These are phyloP conservation scores for Mycena galericulata DNA, from an alignment of 768 basidiomycete species.

Conservation along the genomic window DNA sequence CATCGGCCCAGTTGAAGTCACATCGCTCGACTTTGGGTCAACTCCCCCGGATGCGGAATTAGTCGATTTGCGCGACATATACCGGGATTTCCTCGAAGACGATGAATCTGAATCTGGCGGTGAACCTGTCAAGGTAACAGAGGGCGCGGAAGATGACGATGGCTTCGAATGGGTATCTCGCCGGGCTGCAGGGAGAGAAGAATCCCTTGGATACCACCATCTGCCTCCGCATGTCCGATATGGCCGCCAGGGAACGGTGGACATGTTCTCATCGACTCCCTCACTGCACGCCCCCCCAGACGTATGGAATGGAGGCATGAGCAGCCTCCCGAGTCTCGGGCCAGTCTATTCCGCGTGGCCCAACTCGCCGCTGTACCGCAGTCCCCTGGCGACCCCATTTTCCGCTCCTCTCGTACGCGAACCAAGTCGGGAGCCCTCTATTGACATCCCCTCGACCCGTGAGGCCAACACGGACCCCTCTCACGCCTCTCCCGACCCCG, in stretches of 20 bases:
- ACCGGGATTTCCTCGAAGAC: constrained; percentile 93
- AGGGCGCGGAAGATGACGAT: constrained; percentile 74
- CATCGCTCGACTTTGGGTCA: constrained; percentile 89
- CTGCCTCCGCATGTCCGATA: constrained; percentile 82
- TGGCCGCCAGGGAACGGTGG: constrained; percentile 65
- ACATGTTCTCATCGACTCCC: constrained; percentile 70
- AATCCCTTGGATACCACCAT: constrained; percentile 73
- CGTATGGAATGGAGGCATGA: constrained; percentile 55
- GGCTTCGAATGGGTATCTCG: constrained; percentile 87
- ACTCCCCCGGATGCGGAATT: constrained; percentile 87
- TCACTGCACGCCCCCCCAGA: constrained; percentile 58
- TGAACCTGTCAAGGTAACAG: constrained; percentile 64
- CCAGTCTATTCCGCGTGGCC: constrained; percentile 44
- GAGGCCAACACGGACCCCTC: constrained; percentile 35
- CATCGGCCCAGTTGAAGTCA: constrained; percentile 91
- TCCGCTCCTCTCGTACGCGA: constrained; percentile 42
- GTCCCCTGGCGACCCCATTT: constrained; percentile 50
- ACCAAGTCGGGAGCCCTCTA: constrained; percentile 25
- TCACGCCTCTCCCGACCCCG: constrained; percentile 21
- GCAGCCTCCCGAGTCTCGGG: constrained; percentile 53
- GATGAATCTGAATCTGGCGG: constrained; percentile 70
- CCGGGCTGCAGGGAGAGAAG: constrained; percentile 65
- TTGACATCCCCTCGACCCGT: constrained; percentile 32
- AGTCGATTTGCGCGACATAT: constrained; percentile 92
- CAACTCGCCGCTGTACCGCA: constrained; percentile 47